Percentiles rank a stretch among this genome's conserved stretches.
phyloP scores from a whole-genome alignment of 345 rosid species.

The Citrus unshiu region DNA sequence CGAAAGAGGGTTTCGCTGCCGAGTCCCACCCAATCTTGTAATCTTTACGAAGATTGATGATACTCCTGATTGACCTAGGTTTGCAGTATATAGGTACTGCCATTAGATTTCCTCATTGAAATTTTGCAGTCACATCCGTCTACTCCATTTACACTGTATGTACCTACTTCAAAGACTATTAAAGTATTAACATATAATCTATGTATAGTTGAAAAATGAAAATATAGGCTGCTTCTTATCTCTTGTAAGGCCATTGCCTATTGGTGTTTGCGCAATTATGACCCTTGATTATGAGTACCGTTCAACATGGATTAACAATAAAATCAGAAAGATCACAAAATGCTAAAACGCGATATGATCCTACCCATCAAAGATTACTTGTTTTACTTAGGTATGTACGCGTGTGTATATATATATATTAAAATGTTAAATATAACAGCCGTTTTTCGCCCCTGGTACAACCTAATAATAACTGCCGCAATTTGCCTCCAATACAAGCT shows the following conservation, averaged over 20 bases:
- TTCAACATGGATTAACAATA: not conserved
- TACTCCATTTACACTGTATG: not conserved
- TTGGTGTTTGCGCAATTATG: not conserved
- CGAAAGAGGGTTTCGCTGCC: conserved; percentile 62
- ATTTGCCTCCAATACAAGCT: too few relatives aligned
- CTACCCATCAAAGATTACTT: too few relatives aligned
- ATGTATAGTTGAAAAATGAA: not conserved
- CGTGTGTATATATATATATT: too few relatives aligned
- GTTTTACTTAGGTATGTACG: too few relatives aligned
- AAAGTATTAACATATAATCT: not conserved
- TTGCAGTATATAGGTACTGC: too few relatives aligned
- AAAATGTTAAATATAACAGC: too few relatives aligned
- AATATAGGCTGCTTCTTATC: not conserved
- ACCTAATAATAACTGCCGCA: too few relatives aligned
- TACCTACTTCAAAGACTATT: not conserved
- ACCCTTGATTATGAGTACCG: not conserved
- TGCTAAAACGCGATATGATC: too few relatives aligned
- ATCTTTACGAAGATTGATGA: not conserved
- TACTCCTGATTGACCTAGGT: not conserved
- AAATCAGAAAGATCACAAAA: too few relatives aligned
- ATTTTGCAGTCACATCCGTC: not conserved
- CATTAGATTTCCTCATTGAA: too few relatives aligned
- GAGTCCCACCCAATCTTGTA: not conserved
- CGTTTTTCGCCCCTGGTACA: too few relatives aligned
- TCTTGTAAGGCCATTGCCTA: not conserved